Evolutionary conservation across 1,284 basidiomycete genomes (phyloP).

Genomic region (Phellopilus nigrolimitatus): DNA sequence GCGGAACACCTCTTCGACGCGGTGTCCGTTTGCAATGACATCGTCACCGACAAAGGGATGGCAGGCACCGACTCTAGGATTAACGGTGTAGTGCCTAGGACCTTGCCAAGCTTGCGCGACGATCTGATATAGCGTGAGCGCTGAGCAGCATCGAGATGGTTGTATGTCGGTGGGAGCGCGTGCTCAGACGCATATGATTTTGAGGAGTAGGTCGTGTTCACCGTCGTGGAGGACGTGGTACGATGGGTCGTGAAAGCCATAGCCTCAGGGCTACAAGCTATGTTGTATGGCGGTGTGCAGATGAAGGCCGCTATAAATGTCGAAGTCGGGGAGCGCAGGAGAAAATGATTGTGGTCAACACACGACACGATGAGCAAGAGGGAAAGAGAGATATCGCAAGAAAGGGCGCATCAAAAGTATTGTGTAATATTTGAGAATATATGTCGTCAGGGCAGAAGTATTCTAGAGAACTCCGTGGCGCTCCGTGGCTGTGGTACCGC

Average conservation of each 20-base stretch:
- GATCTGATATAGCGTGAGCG: slow-evolving; percentile 52
- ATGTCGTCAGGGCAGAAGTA: no score
- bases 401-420: no score
- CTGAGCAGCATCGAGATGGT: slow-evolving; percentile 48
- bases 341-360: no score
- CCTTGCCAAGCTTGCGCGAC: slow-evolving; percentile 54
- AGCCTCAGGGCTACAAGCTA: no score
- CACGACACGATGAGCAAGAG: no score
- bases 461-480: no score
- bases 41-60: slow-evolving; percentile 11
- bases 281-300: no score
- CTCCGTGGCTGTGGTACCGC: no score
- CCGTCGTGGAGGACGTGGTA: slow-evolving; percentile 5
- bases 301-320: no score
- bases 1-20: slow-evolving; percentile 1
- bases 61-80: slow-evolving; percentile 39
- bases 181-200: background rate
- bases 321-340: no score
- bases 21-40: background rate
- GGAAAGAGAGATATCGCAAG: no score
- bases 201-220: slow-evolving; percentile 5
- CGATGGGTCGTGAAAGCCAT: slow-evolving; percentile 14
- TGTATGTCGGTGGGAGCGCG: slow-evolving; percentile 56
- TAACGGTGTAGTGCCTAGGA: slow-evolving; percentile 57
- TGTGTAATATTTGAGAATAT: no score